phyloP scores from a whole-genome alignment of 129 eudicot genomes.

The Sambucus nigra region DNA sequence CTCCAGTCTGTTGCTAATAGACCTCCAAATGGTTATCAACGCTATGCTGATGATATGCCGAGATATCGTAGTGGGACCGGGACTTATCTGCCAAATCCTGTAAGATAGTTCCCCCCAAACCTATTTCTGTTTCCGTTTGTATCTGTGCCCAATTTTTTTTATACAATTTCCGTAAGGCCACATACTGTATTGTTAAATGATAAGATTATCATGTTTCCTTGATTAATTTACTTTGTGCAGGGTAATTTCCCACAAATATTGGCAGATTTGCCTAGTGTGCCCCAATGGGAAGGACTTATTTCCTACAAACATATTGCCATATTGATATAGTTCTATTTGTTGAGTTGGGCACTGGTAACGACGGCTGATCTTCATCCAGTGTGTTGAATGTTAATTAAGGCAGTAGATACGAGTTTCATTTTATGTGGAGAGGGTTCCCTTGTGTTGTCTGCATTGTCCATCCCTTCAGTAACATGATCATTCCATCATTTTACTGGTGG shows the following conservation, averaged over 20 bases:
- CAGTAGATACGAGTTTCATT: too few relatives aligned
- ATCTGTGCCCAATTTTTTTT: neutral
- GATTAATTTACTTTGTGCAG: neutral
- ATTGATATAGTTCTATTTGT: neutral
- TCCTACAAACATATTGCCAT: neutral
- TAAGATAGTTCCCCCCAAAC: constrained; percentile 24
- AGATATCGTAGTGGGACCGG: constrained; percentile 94
- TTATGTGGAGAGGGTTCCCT: too few relatives aligned
- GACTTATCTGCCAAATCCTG: constrained; percentile 89
- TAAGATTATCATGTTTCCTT: neutral
- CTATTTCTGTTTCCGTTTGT: neutral
- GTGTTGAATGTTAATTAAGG: too few relatives aligned
- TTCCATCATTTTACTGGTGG: too few relatives aligned
- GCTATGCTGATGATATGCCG: constrained; percentile 66
- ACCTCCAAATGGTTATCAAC: constrained; percentile 63
- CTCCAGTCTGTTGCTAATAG: constrained; percentile 48
- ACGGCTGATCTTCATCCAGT: too few relatives aligned
- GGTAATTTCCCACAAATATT: neutral
- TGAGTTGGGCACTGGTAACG: neutral
- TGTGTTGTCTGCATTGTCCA: too few relatives aligned
- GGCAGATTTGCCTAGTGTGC: neutral
- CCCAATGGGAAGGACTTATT: neutral
- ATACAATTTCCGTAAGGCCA: neutral
- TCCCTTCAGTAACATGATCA: too few relatives aligned
- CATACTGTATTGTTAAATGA: neutral